Evolutionary conservation across 495 filamentous ascomycete genomes (phyloP), one percentile per base, ranked within the genome.

Genomic region (Amphirosellinia nigrospora): DNA sequence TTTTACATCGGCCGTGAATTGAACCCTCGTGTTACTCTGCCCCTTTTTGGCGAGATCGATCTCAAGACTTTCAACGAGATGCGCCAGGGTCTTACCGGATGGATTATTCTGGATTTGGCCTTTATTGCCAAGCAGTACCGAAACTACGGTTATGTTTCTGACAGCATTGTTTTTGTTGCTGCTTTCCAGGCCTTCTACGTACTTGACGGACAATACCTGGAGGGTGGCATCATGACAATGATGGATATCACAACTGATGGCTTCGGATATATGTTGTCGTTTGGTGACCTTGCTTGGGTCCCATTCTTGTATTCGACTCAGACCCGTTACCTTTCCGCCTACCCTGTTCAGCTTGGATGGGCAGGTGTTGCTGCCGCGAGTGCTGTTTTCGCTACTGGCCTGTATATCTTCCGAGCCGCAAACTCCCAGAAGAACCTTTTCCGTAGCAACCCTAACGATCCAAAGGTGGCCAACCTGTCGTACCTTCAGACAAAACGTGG

Each of bases 1-100:
- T 98, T 92, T 86, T 99, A 93, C 83, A 98, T 98, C 72, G 96
- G 96, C 23, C 93, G 96, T 43, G 96, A 98, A 77, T 90, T 98
- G 68, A 99, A 98, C 82, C 95, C 96, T 9, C 94, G 94, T 36
- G 79, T 98, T 59, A 88, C 84, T 5, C 75, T 97, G 15, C 94
- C 94, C 3, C 77, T 95, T 62, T 83, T 96, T 26, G 92, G 93
- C 72, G 90, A 90, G 58, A 86, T 98, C 58, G 96, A 99, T 75
- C 91, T 99, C 79, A 98, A 97, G 81, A 85, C 89, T 59, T 98
- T 89, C 76, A 93, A 90, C 82, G 96, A 99, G 82, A 84, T 99
- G 74, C 89, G 96, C 46, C 96, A 95, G 0, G 96, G 96, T 38
- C 85, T 98, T 84, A 86, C 97, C 21, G 91, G 93, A 58, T 99